Conservation (phyloP, 2,329 filamentous ascomycete genomes). For the Clathrospora elynae region DNA sequence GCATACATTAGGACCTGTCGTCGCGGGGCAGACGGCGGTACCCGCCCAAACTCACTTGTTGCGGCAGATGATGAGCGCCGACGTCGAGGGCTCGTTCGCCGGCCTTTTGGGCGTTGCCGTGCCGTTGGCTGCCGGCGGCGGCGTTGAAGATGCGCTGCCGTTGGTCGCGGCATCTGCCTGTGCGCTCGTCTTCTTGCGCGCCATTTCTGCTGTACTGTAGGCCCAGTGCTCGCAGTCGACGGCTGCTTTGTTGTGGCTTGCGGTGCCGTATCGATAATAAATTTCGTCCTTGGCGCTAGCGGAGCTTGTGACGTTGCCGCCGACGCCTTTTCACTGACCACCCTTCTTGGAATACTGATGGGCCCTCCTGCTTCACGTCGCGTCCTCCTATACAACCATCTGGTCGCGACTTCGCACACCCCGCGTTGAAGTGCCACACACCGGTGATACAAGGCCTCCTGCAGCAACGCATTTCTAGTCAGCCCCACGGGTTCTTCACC, state of each 20-base stretch:
- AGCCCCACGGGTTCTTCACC: slow-evolving; percentile 6
- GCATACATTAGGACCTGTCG: slow-evolving; percentile 16
- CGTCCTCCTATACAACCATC: neutral
- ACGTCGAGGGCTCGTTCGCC: slow-evolving; percentile 22
- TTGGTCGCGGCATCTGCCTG: slow-evolving; percentile 24
- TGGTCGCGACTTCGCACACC: neutral
- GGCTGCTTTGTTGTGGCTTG: slow-evolving; percentile 11
- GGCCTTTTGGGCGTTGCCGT: slow-evolving; percentile 11
- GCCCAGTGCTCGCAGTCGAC: slow-evolving; percentile 3
- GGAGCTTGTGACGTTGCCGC: slow-evolving; percentile 14
- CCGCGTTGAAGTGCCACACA: slow-evolving; percentile 2
- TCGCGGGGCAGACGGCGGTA: slow-evolving; percentile 11
- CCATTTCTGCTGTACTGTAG: slow-evolving; percentile 21
- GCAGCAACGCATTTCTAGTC: slow-evolving; percentile 1
- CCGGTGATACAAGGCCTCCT: slow-evolving; percentile 1
- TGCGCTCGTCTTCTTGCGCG: slow-evolving; percentile 44
- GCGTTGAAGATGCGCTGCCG: slow-evolving; percentile 18
- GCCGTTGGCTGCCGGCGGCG: slow-evolving; percentile 9
- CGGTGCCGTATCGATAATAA: slow-evolving; percentile 19
- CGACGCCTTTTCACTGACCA: slow-evolving; percentile 1
- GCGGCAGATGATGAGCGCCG: slow-evolving; percentile 50
- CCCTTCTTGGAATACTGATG: neutral
- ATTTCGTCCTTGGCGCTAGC: slow-evolving; percentile 23
- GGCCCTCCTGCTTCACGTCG: neutral
- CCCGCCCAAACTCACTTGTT: slow-evolving; percentile 49